phyloP scores from a whole-genome alignment of 768 basidiomycete genomes.

The Amanita phalloides region DNA sequence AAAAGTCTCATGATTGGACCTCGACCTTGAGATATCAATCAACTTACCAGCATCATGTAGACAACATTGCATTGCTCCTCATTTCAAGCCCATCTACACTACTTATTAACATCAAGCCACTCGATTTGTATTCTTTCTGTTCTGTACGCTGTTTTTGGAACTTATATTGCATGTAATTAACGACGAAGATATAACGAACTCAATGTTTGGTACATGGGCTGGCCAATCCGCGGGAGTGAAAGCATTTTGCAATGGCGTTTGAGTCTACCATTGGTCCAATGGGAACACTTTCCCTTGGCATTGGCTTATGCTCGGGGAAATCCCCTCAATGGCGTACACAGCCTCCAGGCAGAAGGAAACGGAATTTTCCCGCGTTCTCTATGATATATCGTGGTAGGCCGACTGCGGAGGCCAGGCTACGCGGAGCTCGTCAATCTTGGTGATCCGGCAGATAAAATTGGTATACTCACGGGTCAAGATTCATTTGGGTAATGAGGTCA shows the following conservation, averaged over 20 bases:
- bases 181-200: neutral
- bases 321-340: constrained; percentile 28
- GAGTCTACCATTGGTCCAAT: neutral
- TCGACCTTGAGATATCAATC: constrained; percentile 13
- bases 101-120: neutral
- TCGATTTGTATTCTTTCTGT: constrained; percentile 3
- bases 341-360: constrained; percentile 45
- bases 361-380: constrained; percentile 37
- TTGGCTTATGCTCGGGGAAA: neutral
- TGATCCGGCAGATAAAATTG: neutral
- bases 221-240: neutral
- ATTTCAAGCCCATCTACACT: constrained; percentile 3
- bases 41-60: neutral
- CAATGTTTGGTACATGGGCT: neutral
- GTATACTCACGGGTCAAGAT: constrained; percentile 34
- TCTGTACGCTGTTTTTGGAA: neutral
- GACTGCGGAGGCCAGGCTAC: constrained; percentile 33
- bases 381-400: constrained; percentile 42
- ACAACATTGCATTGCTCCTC: neutral
- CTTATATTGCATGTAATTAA: constrained; percentile 1
- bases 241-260: neutral
- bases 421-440: neutral
- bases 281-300: neutral
- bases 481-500: constrained; percentile 42
- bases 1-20: constrained; percentile 24